Evolutionary conservation across 176 grass and related monocot genomes (phyloP), one percentile per base, ranked within the genome.

Genomic region (Lolium perenne): DNA sequence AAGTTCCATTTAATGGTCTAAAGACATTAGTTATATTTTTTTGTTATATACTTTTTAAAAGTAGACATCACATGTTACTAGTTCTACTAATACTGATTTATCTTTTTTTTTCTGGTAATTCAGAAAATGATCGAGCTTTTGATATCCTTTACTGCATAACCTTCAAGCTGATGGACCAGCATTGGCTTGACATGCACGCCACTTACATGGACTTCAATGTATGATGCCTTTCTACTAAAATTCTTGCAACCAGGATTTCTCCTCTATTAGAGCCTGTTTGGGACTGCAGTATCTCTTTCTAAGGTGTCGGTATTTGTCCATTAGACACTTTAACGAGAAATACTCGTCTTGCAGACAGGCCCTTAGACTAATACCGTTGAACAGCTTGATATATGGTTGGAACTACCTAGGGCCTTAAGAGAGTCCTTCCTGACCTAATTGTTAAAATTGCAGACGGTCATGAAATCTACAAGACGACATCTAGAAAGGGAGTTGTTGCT

Each of bases 131-230:
- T 32, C 90, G 57, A 80, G 97, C 94, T 35, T 99, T 99, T 87
- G 97, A 99, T 80, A 91, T 99, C 41, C 61, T 99, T 18, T 99
- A 96, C 85, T 99, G 97, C 90, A 91, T 99, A 78, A 91, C 97
- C 69, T 99, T 94, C 85, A 96, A 94, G 84, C 54, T 99, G 90
- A 99, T 99, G 97, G 97, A 99, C 91, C 94, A 91, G 80, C 97
- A 94, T 76, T 99, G 97, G 97, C 97, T 99, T 83, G 78, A 93
- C 16, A 99, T 96, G 97, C 94, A 91, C 76, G 97, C 97, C 70
- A 94, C 94, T 72, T 99, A 99, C 90, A 99, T 99, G 97, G 97
- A 99, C 84, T 99, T 99, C 82, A 99, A 99, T 59, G 97, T 99
- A 94, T 53, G 84, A 43, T 48, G 0, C 7, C 35, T 66, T 58